Evolutionary conservation across 306 rosid species (phyloP).

Genomic region (Inga leiocalycina): DNA sequence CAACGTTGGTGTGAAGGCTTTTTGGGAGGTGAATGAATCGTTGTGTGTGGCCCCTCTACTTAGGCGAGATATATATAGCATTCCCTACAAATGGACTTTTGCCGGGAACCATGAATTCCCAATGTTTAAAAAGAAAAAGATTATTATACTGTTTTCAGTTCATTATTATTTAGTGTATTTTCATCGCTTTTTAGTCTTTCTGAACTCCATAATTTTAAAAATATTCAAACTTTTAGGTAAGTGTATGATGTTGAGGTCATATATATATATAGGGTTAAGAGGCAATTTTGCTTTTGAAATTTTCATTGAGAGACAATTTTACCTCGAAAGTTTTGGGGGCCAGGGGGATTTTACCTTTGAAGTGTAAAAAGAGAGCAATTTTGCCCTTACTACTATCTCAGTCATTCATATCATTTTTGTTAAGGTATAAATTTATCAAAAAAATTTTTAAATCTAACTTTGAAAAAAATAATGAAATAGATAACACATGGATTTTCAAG

Average conservation of each 20-base stretch:
- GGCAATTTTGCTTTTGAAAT: no score
- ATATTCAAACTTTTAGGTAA: neutral
- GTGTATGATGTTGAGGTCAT: neutral
- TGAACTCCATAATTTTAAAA: neutral
- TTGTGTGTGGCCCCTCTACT: slow-evolving; percentile 19
- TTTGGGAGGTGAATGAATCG: slow-evolving; percentile 33
- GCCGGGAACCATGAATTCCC: slow-evolving; percentile 27
- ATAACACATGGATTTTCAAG: no score
- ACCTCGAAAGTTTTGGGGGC: no score
- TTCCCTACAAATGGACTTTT: slow-evolving; percentile 44
- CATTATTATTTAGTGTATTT: neutral
- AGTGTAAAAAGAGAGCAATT: no score
- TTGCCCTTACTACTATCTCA: no score
- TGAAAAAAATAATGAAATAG: no score
- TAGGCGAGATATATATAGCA: slow-evolving; percentile 54
- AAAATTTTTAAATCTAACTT: no score
- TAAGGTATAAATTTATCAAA: no score
- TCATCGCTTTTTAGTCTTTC: neutral
- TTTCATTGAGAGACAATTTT: no score
- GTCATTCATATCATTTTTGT: no score
- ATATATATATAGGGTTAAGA: no score
- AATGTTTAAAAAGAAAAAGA: neutral
- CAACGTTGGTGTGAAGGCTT: slow-evolving; percentile 37
- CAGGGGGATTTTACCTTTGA: no score
- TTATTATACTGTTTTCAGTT: neutral